phyloP scores from a whole-genome alignment of 768 basidiomycete genomes.

The Hydnum rufescens region DNA sequence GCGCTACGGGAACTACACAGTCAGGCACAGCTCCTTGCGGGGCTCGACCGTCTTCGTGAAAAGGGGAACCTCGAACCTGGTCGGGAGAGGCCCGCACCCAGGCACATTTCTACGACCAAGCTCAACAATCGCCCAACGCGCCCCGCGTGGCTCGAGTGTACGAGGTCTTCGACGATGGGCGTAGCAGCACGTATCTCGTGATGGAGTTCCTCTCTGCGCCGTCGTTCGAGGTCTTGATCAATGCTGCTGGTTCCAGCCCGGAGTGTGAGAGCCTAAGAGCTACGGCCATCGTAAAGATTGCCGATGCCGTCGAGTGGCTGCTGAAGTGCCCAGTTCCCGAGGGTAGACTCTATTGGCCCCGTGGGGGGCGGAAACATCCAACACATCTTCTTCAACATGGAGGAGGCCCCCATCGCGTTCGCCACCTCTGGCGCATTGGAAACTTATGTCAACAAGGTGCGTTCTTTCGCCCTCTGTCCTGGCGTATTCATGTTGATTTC shows the following conservation, averaged over 20 bases:
- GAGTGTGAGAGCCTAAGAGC: slow-evolving; percentile 12
- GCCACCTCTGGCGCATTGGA: no score
- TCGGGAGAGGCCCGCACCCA: background rate
- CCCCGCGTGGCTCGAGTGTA: slow-evolving; percentile 6
- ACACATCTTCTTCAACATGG: no score
- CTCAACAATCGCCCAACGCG: slow-evolving; percentile 16
- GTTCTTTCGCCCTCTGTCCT: no score
- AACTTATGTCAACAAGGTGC: no score
- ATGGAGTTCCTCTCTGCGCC: background rate
- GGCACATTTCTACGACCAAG: background rate
- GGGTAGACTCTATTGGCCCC: no score
- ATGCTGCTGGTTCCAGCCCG: slow-evolving; percentile 2
- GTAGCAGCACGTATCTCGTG: background rate
- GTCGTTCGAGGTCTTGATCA: slow-evolving; percentile 4
- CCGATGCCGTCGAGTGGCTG: no score
- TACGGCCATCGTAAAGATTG: no score
- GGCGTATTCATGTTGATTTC: no score
- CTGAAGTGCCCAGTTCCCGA: no score
- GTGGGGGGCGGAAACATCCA: no score
- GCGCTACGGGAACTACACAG: no score
- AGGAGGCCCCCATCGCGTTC: no score
- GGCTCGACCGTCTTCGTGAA: background rate
- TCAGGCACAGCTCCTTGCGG: background rate
- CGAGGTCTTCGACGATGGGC: background rate
- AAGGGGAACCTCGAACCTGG: background rate